Evolutionary conservation across 352 stramenopile genomes (phyloP), one percentile per base, ranked within the genome.

Genomic region (Elongisporangium anandrum): DNA sequence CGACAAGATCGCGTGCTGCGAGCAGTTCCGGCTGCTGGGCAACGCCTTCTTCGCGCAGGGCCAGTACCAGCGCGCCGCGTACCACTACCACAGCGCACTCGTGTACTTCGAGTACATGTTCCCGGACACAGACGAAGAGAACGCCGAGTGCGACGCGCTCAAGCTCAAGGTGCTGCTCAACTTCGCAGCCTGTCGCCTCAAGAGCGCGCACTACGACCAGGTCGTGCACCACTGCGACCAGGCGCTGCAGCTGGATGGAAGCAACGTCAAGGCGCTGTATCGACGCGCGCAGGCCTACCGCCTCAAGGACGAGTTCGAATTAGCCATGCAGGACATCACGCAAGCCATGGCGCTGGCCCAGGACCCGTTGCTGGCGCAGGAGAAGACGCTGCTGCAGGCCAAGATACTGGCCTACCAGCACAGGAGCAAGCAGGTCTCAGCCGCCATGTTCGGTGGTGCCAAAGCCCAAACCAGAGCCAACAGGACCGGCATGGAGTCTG

Each of bases 81-180:
- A 82, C 54, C 76, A 93, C 54, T 95, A 92, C 63, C 84, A 95
- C 68, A 82, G 81, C 54, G 83, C 85, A 41, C 72, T 95, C 20
- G 75, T 93, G 50, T 92, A 92, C 58, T 95, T 95, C 66, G 85
- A 95, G 69, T 95, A 95, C 61, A 69, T 95, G 16, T 95, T 95
- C 53, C 70, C 78, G 2, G 85, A 95, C 45, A 79, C 70, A 0
- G 69, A 88, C 0, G 69, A 59, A 2, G 85, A 93, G 26, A 73
- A 88, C 50, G 34, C 34, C 7, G 52, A 68, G 21, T 73, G 82
- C 41, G 75, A 90, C 50, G 54, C 55, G 0, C 68, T 93, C 9
- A 82, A 86, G 55, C 65, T 84, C 23, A 78, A 73, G 51, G 59
- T 88, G 39, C 61, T 92, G 61, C 69, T 93, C 24, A 95, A 95